phyloP scores from a whole-genome alignment of 1,284 basidiomycete genomes.

The Rhodotorula mucilaginosa region DNA sequence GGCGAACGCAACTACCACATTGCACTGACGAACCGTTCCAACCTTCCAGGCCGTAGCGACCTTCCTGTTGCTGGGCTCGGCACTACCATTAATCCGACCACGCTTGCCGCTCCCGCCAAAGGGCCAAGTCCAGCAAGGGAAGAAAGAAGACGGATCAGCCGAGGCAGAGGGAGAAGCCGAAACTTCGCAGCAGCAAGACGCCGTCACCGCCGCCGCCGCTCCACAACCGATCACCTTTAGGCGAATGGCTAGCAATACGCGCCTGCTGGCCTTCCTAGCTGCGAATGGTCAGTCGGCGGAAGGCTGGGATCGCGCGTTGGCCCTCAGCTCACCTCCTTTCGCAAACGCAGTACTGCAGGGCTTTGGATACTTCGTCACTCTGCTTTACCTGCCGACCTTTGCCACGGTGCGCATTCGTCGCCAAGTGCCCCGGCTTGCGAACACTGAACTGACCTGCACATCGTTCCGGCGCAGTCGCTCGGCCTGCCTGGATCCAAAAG shows the following conservation, averaged over 20 bases:
- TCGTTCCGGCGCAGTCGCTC: not conserved
- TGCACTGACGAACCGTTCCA: conserved; percentile 33
- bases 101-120: conserved; percentile 46
- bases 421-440: not conserved
- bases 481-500: conserved; percentile 12
- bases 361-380: conserved; percentile 49
- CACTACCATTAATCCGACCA: conserved; percentile 49
- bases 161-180: not conserved
- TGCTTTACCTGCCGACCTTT: conserved; percentile 25
- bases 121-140: no score
- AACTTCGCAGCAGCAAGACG: not conserved
- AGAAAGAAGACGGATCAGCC: conserved; percentile 1
- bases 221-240: not conserved
- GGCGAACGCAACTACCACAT: not conserved
- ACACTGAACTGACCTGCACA: no score
- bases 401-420: conserved; percentile 1
- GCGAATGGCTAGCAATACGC: conserved; percentile 43
- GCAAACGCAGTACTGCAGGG: conserved; percentile 46
- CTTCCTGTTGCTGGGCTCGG: conserved; percentile 42
- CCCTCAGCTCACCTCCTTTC: conserved; percentile 27
- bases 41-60: conserved; percentile 45
- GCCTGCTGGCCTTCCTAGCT: conserved; percentile 47
- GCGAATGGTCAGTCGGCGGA: conserved; percentile 44
- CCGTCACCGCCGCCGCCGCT: not conserved
- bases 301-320: not conserved